Percentiles rank a stretch among this genome's conserved stretches.
Evolutionary conservation across 768 basidiomycete genomes (phyloP).

Genomic region (Lactarius hengduanensis): DNA sequence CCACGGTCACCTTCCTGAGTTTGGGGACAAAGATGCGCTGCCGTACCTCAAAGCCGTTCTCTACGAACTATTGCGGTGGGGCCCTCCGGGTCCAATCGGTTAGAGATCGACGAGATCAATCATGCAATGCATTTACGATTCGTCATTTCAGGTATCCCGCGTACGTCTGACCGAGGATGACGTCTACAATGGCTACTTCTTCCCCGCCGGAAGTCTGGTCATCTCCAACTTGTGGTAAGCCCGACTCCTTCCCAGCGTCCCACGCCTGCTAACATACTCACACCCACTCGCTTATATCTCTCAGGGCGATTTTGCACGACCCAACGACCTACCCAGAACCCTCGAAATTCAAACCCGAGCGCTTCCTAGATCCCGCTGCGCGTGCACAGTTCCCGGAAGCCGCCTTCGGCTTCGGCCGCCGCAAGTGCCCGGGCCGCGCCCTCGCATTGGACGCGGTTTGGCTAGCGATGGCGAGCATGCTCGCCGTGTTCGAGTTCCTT

Average conservation of each 20-base stretch:
- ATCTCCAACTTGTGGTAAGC: constrained; percentile 13
- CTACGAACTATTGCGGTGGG: constrained; percentile 25
- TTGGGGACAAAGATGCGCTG: constrained; percentile 11
- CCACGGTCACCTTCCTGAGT: constrained; percentile 9
- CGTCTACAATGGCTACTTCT: constrained; percentile 19
- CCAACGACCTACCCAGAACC: constrained; percentile 11
- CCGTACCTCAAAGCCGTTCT: constrained; percentile 24
- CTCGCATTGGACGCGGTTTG: constrained; percentile 12
- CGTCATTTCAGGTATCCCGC: constrained; percentile 13
- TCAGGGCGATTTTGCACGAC: constrained; percentile 15
- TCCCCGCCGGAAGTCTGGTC: constrained; percentile 15
- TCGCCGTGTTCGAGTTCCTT: constrained; percentile 20
- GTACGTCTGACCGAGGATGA: constrained; percentile 12
- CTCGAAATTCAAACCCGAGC: constrained; percentile 17
- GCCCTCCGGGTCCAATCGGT: constrained; percentile 14
- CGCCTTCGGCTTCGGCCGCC: constrained; percentile 21
- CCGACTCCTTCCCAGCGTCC: neutral
- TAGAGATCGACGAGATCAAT: neutral
- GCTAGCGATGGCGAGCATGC: constrained; percentile 19
- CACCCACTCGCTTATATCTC: neutral
- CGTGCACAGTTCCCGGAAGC: neutral
- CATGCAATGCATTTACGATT: neutral
- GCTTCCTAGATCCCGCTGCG: constrained; percentile 18
- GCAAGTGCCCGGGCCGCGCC: constrained; percentile 17
- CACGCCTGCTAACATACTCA: neutral